Evolutionary conservation across 2,329 filamentous ascomycete species (phyloP).

Genomic region (Xylaria sp.): DNA sequence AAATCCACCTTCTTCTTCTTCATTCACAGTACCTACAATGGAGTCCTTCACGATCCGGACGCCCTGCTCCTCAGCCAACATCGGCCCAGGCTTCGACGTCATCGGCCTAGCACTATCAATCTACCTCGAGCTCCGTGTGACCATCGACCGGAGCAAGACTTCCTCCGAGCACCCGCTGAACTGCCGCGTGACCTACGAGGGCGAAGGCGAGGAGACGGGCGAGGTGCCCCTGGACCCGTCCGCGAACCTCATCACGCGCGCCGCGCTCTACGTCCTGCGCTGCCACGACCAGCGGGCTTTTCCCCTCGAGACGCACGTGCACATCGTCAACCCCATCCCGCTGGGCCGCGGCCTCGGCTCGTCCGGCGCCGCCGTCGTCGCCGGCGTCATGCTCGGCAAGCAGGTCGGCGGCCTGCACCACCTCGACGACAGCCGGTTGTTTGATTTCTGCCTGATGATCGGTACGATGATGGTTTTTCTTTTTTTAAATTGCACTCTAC

Average conservation of each 20-base stretch:
- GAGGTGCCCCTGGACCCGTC: conserved; percentile 87
- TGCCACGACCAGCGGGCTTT: conserved; percentile 90
- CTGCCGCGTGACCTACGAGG: conserved; percentile 92
- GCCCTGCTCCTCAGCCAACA: conserved; percentile 96
- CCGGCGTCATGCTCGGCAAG: conserved; percentile 92
- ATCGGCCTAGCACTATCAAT: conserved; percentile 94
- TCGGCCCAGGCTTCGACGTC: conserved; percentile 96
- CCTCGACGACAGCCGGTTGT: conserved; percentile 81
- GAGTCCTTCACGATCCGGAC: conserved; percentile 79
- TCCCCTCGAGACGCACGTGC: conserved; percentile 86
- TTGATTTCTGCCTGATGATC: conserved; percentile 98
- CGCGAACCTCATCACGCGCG: conserved; percentile 91
- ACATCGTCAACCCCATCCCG: conserved; percentile 95
- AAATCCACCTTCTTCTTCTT: background rate
- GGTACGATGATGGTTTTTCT: conserved; percentile 57
- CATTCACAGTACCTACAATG: conserved; percentile 47
- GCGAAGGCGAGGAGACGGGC: conserved; percentile 74
- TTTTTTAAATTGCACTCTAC: background rate
- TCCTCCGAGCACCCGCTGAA: conserved; percentile 75
- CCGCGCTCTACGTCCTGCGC: conserved; percentile 92
- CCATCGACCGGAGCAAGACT: conserved; percentile 69
- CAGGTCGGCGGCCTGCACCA: conserved; percentile 82
- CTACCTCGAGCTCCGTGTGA: conserved; percentile 90
- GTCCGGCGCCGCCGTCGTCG: conserved; percentile 93
- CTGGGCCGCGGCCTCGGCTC: conserved; percentile 93